Percentiles rank a stretch among this genome's conserved stretches.
Conservation (phyloP, 768 basidiomycete species). For the Tulasnella sp. region DNA sequence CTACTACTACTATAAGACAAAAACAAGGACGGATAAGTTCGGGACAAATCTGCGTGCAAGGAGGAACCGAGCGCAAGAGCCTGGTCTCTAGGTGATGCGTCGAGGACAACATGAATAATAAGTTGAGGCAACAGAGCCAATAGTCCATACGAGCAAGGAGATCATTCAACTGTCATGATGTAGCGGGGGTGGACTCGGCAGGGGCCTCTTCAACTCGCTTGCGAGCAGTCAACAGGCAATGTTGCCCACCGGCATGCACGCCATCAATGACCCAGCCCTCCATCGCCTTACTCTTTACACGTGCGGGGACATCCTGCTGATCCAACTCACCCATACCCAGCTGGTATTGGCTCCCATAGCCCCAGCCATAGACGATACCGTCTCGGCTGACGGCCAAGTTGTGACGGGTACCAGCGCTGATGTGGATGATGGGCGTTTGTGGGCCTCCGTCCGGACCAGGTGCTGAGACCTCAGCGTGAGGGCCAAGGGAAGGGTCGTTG, state of each 20-base stretch:
- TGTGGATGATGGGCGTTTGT: slow-evolving; percentile 27
- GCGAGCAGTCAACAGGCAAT: slow-evolving; percentile 16
- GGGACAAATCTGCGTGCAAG: no score
- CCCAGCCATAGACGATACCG: slow-evolving; percentile 33
- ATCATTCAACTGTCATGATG: no score
- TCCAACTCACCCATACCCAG: slow-evolving; percentile 31
- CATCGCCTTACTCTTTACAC: slow-evolving; percentile 13
- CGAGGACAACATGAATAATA: no score
- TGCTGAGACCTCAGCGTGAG: neutral
- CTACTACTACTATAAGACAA: no score
- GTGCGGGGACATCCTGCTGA: slow-evolving; percentile 16
- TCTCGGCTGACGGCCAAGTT: slow-evolving; percentile 30
- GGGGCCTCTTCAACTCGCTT: no score
- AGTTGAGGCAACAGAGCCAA: no score
- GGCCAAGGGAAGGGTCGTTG: slow-evolving; percentile 23
- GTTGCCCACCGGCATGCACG: slow-evolving; percentile 15
- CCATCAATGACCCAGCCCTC: slow-evolving; percentile 14
- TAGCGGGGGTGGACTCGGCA: no score
- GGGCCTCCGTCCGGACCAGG: slow-evolving; percentile 18
- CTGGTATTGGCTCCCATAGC: slow-evolving; percentile 28
- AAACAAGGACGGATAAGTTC: no score
- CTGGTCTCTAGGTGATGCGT: no score
- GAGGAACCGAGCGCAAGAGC: no score
- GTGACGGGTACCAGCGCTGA: slow-evolving; percentile 30
- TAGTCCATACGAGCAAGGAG: no score